A percentile compares a stretch with the other conserved stretches of the same genome.
Conservation (phyloP, 2,329 filamentous ascomycete species). For the Trichophyton verrucosum region DNA sequence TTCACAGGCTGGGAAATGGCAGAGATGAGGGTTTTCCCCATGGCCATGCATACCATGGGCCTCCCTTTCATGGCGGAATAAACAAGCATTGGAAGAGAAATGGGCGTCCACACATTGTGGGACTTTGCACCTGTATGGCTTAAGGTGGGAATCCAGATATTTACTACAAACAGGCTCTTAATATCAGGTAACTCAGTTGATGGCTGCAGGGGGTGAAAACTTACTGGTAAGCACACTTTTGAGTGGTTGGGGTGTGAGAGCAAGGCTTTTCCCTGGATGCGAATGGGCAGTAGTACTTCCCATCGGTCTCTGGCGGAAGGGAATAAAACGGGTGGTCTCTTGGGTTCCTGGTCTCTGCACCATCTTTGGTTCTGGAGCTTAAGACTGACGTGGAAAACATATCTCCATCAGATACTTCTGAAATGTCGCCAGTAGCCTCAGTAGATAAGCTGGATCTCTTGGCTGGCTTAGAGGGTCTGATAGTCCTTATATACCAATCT, state of each 20-base stretch:
- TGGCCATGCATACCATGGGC: conserved; percentile 93
- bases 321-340: conserved; percentile 34
- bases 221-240: conserved; percentile 99
- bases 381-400: conserved; percentile 13
- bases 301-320: conserved; percentile 45
- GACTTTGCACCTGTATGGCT: conserved; percentile 90
- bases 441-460: conserved; percentile 18
- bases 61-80: conserved; percentile 88
- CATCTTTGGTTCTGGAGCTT: conserved; percentile 28
- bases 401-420: conserved; percentile 1
- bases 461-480: conserved; percentile 27
- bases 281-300: conserved; percentile 88
- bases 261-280: conserved; percentile 55
- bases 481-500: conserved; percentile 22
- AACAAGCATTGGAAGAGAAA: conserved; percentile 90
- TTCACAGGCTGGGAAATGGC: conserved; percentile 77
- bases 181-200: conserved; percentile 1
- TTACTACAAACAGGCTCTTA: conserved; percentile 50
- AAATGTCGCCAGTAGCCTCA: not conserved
- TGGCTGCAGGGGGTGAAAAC: conserved; percentile 24
- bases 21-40: conserved; percentile 82
- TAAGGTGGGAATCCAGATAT: conserved; percentile 91
- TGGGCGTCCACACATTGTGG: conserved; percentile 69
- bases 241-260: conserved; percentile 84
- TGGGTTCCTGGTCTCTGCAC: conserved; percentile 27